Base-by-base conservation (phyloP, 768 basidiomycete genomes). In the Mycena leptocephala region DNA sequence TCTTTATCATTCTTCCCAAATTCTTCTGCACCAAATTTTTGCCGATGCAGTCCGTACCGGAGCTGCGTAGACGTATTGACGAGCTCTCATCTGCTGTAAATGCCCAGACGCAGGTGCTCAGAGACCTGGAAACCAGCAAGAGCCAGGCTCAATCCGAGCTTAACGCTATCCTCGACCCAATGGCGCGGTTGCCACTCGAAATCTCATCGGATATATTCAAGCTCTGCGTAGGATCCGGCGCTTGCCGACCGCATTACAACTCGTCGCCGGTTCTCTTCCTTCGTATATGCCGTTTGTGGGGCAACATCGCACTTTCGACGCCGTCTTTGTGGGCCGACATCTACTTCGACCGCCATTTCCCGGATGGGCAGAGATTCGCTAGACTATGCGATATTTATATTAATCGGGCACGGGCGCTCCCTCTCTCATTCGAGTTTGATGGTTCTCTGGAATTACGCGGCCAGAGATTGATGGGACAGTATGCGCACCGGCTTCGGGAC, bases 141-240 rank as follows among this genome's bases (percentile, higher is more conserved):
- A 26, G 28, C 43, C 24, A 7, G 28, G 43, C 20, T 48, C 43
- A n/a, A 33, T 16, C 28, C 20, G 28, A 65, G 0, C 66, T 68
- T 14, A 51, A 51, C 26, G 6, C 48, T n/a, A 53, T 68, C 24
- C 16, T 30, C n/a, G 66, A 68, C 26, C 66, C 66, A 32, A 68
- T 68, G 33, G 66, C 48, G 5, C 48, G 53, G 20, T 28, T 67
- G 48, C 48, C 66, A 26, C 32, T 67, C 32, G 66, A 67, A 67
- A 53, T 67, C 32, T 37, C 46, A 2, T 67, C 66, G 6, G 48
- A 67, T 2, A 55, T 67, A 7, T 67, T 67, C 67, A 18, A 20
- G n/a, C 33, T 6, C 18, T 59, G 41, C 33, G 9, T 56, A 35
- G 18, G 37, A n/a, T n/a, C n/a, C 11, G 30, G 3, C 32, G 28